Evolutionary conservation across 225 moss, liverwort and hornwort genomes (phyloP).

Genomic region (Pleurozium schreberi): DNA sequence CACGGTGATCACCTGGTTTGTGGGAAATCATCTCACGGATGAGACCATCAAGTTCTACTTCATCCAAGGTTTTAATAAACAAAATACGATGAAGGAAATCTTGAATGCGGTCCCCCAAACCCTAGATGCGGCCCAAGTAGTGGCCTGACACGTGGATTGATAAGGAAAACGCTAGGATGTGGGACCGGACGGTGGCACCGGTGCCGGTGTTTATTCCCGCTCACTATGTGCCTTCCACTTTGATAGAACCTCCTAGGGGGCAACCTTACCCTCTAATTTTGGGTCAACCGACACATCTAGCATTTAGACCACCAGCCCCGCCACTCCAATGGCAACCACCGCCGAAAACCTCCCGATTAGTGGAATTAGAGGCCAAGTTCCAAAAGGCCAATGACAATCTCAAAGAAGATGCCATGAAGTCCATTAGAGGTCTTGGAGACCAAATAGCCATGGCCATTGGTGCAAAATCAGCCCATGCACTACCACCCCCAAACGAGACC

Average conservation of each 20-base stretch:
- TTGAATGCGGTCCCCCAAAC: neutral
- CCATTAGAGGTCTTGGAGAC: too few relatives aligned
- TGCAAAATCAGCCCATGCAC: too few relatives aligned
- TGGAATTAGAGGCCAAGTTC: too few relatives aligned
- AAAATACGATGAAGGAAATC: neutral
- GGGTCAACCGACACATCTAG: accelerated
- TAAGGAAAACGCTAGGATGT: neutral
- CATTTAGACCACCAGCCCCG: accelerated
- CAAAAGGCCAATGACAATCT: too few relatives aligned
- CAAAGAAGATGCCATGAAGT: too few relatives aligned
- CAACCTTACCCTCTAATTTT: too few relatives aligned
- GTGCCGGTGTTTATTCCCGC: neutral
- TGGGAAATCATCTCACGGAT: neutral
- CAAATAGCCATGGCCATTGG: too few relatives aligned
- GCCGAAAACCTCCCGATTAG: too few relatives aligned
- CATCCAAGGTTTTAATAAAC: neutral
- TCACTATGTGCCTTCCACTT: neutral
- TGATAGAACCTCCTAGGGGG: accelerated
- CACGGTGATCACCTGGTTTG: too few relatives aligned
- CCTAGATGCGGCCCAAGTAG: neutral
- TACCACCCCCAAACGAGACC: too few relatives aligned
- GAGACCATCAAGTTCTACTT: neutral
- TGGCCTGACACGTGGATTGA: neutral
- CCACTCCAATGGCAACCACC: neutral
- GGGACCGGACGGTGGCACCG: neutral